Conservation (phyloP, 2,329 filamentous ascomycete genomes). For the Aureobasidium vineae region DNA sequence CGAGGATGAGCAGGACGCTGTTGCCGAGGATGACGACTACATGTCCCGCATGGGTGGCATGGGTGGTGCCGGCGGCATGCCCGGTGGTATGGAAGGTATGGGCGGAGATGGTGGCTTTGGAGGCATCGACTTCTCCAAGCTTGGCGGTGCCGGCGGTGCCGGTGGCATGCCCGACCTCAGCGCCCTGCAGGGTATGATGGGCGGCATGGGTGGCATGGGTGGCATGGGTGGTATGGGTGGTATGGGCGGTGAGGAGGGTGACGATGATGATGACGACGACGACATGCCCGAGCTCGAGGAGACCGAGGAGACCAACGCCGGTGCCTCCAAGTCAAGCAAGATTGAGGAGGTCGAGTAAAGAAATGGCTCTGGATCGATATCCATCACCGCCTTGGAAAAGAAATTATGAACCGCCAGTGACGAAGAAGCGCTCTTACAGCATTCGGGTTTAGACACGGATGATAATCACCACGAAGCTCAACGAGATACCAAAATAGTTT, state of each 20-base stretch:
- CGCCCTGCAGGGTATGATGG: conserved; percentile 27
- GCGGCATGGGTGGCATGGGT: conserved; percentile 29
- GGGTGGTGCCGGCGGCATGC: conserved; percentile 48
- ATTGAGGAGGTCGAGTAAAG: conserved; percentile 48
- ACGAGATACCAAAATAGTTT: conserved; percentile 22
- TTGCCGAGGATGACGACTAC: conserved; percentile 70
- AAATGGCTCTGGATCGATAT: conserved; percentile 3
- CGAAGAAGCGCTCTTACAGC: conserved; percentile 8
- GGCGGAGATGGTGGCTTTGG: conserved; percentile 67
- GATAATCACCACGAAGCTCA: conserved; percentile 24
- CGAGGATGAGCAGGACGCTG: conserved; percentile 96
- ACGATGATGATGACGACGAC: conserved; percentile 61
- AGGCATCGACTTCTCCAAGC: conserved; percentile 92
- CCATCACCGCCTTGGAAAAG: conserved; percentile 12
- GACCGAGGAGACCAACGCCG: conserved; percentile 49
- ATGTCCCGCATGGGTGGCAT: conserved; percentile 51
- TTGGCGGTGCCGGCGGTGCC: conserved; percentile 43
- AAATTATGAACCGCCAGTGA: conserved; percentile 19
- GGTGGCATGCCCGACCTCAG: conserved; percentile 41
- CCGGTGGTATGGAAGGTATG: conserved; percentile 60
- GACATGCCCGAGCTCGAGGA: conserved; percentile 78
- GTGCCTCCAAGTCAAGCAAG: conserved; percentile 36
- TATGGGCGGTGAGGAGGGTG: conserved; percentile 27
- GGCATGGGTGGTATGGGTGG: conserved; percentile 16
- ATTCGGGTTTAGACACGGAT: conserved; percentile 3